phyloP scores from a whole-genome alignment of 2,329 filamentous ascomycete genomes.

The Malbranchea zuffiana region DNA sequence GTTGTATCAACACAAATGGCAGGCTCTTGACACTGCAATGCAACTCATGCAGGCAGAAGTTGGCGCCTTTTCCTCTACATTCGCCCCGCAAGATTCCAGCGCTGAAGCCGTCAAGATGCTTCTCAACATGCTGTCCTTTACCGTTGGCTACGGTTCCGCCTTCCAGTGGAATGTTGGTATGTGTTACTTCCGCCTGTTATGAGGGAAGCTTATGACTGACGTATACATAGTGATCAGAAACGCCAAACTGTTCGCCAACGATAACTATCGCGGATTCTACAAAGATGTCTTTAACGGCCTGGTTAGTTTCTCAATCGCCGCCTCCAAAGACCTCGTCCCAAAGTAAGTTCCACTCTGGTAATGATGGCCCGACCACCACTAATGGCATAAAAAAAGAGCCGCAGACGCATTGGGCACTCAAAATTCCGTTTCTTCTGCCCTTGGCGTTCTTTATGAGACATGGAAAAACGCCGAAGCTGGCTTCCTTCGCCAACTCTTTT shows the following conservation, averaged over 20 bases:
- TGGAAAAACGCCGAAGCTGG: background rate
- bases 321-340: background rate
- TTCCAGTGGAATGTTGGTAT: conserved; percentile 6
- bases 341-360: too few relatives aligned
- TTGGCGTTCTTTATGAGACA: background rate
- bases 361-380: too few relatives aligned
- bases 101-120: background rate
- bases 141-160: background rate
- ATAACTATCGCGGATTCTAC: background rate
- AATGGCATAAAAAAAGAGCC: background rate
- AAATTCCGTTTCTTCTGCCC: conserved; percentile 1
- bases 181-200: background rate
- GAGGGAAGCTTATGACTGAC: background rate
- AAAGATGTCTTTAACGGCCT: conserved; percentile 4
- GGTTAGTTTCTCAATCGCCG: background rate
- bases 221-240: conserved; percentile 1
- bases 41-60: conserved; percentile 2
- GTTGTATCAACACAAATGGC: background rate
- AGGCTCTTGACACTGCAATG: background rate
- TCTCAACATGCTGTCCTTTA: background rate
- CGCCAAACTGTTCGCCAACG: conserved; percentile 1
- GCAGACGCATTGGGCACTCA: background rate
- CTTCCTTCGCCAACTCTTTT: background rate
- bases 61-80: conserved; percentile 1
- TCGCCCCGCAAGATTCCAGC: background rate